These are phyloP conservation scores for Echria macrotheca DNA, from an alignment of 495 filamentous ascomycete species.

Conservation along the genomic window DNA sequence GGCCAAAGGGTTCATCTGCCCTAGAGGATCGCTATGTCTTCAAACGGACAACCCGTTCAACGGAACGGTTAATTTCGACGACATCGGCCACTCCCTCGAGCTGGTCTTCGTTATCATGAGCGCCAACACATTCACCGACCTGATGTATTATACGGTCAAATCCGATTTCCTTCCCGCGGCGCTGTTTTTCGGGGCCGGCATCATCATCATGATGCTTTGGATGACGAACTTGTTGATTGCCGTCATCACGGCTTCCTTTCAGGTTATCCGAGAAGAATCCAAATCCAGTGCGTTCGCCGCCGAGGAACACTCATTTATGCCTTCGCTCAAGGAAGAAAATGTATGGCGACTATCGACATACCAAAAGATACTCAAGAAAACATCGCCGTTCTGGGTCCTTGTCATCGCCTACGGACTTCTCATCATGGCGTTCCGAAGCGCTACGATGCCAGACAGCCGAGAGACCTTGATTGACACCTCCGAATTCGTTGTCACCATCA, in stretches of 20 bases:
- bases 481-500: slow-evolving; percentile 70
- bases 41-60: slow-evolving; percentile 76
- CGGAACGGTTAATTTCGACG: slow-evolving; percentile 88
- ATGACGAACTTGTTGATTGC: slow-evolving; percentile 94
- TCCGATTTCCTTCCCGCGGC: slow-evolving; percentile 85
- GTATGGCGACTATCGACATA: slow-evolving; percentile 49
- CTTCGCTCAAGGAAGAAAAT: slow-evolving; percentile 39
- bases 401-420: slow-evolving; percentile 74
- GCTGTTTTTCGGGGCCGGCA: slow-evolving; percentile 76
- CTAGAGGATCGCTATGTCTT: slow-evolving; percentile 72
- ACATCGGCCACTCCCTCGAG: slow-evolving; percentile 84
- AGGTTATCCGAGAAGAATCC: slow-evolving; percentile 96
- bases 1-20: slow-evolving; percentile 90
- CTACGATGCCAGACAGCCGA: slow-evolving; percentile 58
- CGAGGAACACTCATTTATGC: slow-evolving; percentile 46
- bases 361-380: slow-evolving; percentile 66
- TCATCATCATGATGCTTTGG: slow-evolving; percentile 94
- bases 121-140: slow-evolving; percentile 89
- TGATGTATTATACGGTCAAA: slow-evolving; percentile 88
- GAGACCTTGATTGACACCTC: slow-evolving; percentile 51
- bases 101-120: slow-evolving; percentile 99
- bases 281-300: slow-evolving; percentile 87
- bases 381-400: slow-evolving; percentile 70
- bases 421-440: slow-evolving; percentile 67
- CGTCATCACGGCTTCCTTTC: slow-evolving; percentile 97